phyloP scores from a whole-genome alignment of 2,329 filamentous ascomycete species.

The Talaromyces sp. region DNA sequence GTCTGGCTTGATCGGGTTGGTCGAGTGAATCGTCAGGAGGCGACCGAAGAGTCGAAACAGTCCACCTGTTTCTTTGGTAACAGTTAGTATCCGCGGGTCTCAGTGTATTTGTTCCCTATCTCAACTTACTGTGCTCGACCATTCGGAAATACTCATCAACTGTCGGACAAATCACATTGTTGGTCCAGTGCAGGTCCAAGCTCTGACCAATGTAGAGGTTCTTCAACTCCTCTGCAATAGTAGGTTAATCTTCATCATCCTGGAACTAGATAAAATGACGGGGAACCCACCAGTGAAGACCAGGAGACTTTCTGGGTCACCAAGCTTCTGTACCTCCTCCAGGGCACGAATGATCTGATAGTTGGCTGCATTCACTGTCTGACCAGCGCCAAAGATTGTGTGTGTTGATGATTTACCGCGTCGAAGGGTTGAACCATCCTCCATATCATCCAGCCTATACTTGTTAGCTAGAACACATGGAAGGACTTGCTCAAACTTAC shows the following conservation, averaged over 20 bases:
- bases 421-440: slow-evolving; percentile 3
- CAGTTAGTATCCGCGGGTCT: too few species aligned
- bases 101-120: too few species aligned
- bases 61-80: background rate
- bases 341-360: background rate
- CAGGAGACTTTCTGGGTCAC: background rate
- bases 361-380: background rate
- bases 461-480: background rate
- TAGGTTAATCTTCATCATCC: background rate
- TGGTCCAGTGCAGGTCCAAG: background rate
- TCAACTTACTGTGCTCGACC: background rate
- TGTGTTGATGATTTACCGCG: slow-evolving; percentile 5
- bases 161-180: background rate
- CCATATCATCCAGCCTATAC: background rate
- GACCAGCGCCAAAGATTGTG: background rate
- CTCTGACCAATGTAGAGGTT: background rate
- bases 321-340: background rate
- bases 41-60: background rate
- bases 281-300: too few species aligned
- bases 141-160: background rate
- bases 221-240: background rate
- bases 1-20: background rate
- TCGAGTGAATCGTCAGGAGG: background rate
- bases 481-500: background rate
- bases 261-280: too few species aligned